These are phyloP conservation scores for Mycena belliarum DNA, from an alignment of 768 basidiomycete genomes.

Conservation along the genomic window DNA sequence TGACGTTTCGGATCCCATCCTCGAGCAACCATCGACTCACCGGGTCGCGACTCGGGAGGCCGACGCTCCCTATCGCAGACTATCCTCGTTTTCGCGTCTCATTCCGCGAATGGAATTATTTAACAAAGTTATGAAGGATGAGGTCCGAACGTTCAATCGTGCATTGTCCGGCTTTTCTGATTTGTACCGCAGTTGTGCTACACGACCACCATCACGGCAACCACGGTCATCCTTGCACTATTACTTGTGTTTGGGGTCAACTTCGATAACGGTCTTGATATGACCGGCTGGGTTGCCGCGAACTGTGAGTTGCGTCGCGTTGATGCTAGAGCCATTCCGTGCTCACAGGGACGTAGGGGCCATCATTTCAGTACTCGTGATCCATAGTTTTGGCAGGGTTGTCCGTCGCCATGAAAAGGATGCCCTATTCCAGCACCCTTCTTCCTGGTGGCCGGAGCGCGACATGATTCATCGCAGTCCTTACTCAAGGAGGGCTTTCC, in stretches of 20 bases:
- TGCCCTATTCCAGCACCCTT: slow-evolving; percentile 49
- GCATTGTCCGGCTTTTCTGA: background rate
- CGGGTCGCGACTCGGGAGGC: background rate
- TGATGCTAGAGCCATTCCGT: background rate
- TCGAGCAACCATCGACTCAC: slow-evolving; percentile 11
- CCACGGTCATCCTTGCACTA: slow-evolving; percentile 48
- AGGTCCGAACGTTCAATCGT: slow-evolving; percentile 41
- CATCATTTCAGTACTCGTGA: slow-evolving; percentile 53
- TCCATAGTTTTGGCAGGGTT: slow-evolving; percentile 62
- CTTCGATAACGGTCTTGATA: slow-evolving; percentile 43
- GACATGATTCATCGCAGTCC: slow-evolving; percentile 28
- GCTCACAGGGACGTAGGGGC: slow-evolving; percentile 48
- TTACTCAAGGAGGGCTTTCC: slow-evolving; percentile 5
- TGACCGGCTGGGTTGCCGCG: slow-evolving; percentile 53
- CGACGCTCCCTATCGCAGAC: slow-evolving; percentile 18
- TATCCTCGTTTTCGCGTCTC: slow-evolving; percentile 38
- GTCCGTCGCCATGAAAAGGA: slow-evolving; percentile 63
- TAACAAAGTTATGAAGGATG: slow-evolving; percentile 58
- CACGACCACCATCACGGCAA: slow-evolving; percentile 52
- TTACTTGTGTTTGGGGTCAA: slow-evolving; percentile 53
- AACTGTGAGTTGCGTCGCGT: slow-evolving; percentile 45
- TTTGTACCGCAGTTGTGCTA: slow-evolving; percentile 45
- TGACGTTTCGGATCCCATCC: slow-evolving; percentile 7
- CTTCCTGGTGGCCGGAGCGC: slow-evolving; percentile 37
- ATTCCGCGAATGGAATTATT: slow-evolving; percentile 57